Conservation (phyloP, 2,329 filamentous ascomycete species). For the Tolypocladium amazonense region DNA sequence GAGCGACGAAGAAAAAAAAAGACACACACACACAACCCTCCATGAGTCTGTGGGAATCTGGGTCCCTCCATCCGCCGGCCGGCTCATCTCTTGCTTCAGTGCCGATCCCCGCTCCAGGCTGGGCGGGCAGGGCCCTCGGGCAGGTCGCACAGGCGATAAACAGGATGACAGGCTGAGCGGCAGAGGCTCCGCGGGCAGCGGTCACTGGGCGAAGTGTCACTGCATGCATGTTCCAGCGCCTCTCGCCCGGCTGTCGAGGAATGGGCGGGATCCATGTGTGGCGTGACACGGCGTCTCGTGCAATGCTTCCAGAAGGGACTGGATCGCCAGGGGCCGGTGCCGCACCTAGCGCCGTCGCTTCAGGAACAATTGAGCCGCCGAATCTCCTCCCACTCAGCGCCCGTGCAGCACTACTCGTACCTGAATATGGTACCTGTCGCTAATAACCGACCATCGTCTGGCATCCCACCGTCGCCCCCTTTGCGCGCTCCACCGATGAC, state of each 20-base stretch:
- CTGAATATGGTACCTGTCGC: background rate
- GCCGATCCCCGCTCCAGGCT: background rate
- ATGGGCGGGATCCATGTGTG: background rate
- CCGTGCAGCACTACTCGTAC: too few relatives aligned
- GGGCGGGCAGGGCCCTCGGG: background rate
- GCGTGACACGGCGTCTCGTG: background rate
- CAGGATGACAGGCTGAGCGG: background rate
- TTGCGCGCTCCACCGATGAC: background rate
- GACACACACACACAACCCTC: background rate
- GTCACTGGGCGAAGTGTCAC: background rate
- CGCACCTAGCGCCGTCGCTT: too few relatives aligned
- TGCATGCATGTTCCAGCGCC: background rate
- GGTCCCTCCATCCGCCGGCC: background rate
- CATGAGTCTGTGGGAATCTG: background rate
- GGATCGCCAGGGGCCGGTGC: background rate
- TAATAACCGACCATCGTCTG: too few relatives aligned
- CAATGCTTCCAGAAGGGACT: background rate
- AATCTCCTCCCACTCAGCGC: too few relatives aligned
- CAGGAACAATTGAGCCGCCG: too few relatives aligned
- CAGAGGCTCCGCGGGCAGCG: background rate
- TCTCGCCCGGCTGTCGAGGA: background rate
- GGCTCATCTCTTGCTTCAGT: background rate
- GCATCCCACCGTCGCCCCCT: background rate
- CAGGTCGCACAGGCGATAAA: background rate
- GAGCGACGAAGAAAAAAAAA: background rate